phyloP scores from a whole-genome alignment of 371 early-diverging fungal genomes.

The Actinomortierella wolfii region DNA sequence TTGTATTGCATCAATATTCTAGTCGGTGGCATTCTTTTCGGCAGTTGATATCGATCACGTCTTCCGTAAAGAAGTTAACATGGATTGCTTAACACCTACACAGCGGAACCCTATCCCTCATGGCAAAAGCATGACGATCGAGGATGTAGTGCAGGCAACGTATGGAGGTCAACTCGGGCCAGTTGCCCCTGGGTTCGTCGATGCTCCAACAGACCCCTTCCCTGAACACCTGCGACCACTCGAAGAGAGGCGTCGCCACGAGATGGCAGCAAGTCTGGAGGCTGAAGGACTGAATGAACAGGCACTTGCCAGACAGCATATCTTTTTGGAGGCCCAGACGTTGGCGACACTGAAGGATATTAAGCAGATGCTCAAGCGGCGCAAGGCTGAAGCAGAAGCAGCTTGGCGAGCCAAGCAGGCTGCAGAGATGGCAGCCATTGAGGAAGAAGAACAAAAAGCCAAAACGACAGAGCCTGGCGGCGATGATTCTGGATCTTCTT shows the following conservation, averaged over 20 bases:
- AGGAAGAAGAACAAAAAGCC: conserved; percentile 9
- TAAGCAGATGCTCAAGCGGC: conserved; percentile 13
- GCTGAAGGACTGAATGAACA: conserved; percentile 13
- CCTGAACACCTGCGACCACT: conserved; percentile 14
- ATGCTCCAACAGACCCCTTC: conserved; percentile 14
- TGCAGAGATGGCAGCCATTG: conserved; percentile 41
- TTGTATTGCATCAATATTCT: conserved; percentile 7
- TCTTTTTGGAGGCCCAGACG: conserved; percentile 35
- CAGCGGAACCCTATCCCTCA: conserved; percentile 63
- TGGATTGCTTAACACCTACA: conserved; percentile 81
- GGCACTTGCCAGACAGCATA: conserved; percentile 3
- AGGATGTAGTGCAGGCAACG: conserved; percentile 51
- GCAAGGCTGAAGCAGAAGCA: conserved; percentile 15
- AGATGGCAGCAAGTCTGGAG: conserved; percentile 21
- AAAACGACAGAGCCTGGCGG: conserved; percentile 9
- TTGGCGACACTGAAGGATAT: conserved; percentile 19
- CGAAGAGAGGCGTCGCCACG: conserved; percentile 15
- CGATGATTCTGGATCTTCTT: neutral
- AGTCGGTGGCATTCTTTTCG: conserved; percentile 96
- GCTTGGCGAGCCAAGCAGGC: conserved; percentile 48
- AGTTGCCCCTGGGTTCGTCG: conserved; percentile 10
- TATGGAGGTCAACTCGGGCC: conserved; percentile 17
- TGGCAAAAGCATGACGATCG: conserved; percentile 62
- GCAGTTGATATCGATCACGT: conserved; percentile 93
- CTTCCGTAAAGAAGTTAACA: conserved; percentile 89